Evolutionary conservation across 2,329 filamentous ascomycete genomes (phyloP), one percentile per base, ranked within the genome.

Genomic region (Zymoseptoria brevis): DNA sequence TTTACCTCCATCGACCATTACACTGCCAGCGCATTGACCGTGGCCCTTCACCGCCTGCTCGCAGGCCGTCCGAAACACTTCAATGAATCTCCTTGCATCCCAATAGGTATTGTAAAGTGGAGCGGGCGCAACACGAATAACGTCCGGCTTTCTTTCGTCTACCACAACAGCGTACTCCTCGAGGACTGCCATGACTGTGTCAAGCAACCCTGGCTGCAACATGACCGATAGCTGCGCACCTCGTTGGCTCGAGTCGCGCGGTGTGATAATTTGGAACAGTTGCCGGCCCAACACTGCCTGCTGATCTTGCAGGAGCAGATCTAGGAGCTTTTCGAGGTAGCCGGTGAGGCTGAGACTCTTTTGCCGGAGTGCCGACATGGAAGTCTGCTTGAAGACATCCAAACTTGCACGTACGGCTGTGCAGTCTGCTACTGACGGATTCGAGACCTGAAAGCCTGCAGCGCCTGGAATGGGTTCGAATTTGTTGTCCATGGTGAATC

Each of bases 141-240:
- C 91, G 70, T 92, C 86, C 1, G 92, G 91, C 72, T 89, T 89
- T 60, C 91, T 80, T 79, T 94, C 88, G 71, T 96, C 91, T 45
- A 89, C 85, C 0, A 95, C 82, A 2, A 94, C 85, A 1, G 87
- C 88, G 1, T 83, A 81, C 11, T 83, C 80, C 66, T 89, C 83
- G 26, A 96, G 72, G 26, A 79, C 80, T 50, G 78, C 76, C 60
- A 84, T 80, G 2, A 95, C 83, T 6, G 71, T 71, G n/a, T 93
- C 89, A 57, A 96, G 74, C 55, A 94, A 69, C 0, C 87, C 89
- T 0, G 83, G 79, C 19, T 81, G 75, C 19, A 96, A 77, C 55
- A 87, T 73, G 8, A 96, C 75, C 69, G 89, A 94, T 35, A 96
- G 75, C 74, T 96, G 91, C 1, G 89, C 87, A 19, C 90, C 90